phyloP scores from a whole-genome alignment of 2,329 filamentous ascomycete genomes.

The Arthrobotrys megalospora region DNA sequence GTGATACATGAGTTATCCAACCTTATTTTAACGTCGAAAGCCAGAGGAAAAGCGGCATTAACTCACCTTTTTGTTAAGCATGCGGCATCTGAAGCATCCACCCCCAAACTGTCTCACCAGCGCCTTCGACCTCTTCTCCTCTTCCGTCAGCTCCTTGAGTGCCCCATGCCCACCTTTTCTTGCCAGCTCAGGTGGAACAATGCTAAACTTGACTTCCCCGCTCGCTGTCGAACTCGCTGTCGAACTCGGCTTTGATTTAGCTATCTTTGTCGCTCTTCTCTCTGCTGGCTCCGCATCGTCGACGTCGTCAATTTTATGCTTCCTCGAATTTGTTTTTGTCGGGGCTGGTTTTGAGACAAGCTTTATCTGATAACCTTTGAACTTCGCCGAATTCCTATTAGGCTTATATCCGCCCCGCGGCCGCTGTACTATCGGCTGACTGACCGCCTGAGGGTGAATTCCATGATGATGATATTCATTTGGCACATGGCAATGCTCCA shows the following conservation, averaged over 20 bases:
- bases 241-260: constrained; percentile 37
- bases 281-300: constrained; percentile 33
- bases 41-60: neutral
- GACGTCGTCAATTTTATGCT: constrained; percentile 37
- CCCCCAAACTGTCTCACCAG: constrained; percentile 54
- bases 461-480: constrained; percentile 31
- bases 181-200: constrained; percentile 52
- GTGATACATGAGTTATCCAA: constrained; percentile 32
- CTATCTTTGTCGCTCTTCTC: constrained; percentile 23
- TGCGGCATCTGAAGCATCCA: constrained; percentile 56
- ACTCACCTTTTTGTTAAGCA: constrained; percentile 60
- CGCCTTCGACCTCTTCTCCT: constrained; percentile 54
- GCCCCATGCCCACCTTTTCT: constrained; percentile 54
- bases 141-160: constrained; percentile 52
- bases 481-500: constrained; percentile 10
- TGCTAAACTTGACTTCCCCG: constrained; percentile 53
- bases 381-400: constrained; percentile 33
- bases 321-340: constrained; percentile 34
- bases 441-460: constrained; percentile 30
- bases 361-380: constrained; percentile 57
- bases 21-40: constrained; percentile 28
- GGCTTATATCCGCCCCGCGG: constrained; percentile 41
- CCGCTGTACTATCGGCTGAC: constrained; percentile 10
- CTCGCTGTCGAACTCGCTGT: constrained; percentile 27
- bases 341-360: constrained; percentile 44